Evolutionary conservation across 2,329 filamentous ascomycete genomes (phyloP).

Genomic region (Phialophora verrucosa): DNA sequence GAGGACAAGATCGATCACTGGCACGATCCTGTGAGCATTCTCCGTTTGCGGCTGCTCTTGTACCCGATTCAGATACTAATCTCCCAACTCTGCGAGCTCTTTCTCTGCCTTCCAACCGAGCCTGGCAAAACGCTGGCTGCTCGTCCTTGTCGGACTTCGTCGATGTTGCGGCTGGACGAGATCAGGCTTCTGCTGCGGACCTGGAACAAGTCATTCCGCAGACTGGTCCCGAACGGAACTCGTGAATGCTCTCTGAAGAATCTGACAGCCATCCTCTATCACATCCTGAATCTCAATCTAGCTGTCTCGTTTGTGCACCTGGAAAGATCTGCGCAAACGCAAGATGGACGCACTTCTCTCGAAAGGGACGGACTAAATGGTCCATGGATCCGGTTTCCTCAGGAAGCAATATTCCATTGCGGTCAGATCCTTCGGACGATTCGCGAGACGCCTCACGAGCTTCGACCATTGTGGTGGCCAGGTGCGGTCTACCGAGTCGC

Average conservation of each 20-base stretch:
- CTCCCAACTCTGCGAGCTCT: background rate
- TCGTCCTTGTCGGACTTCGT: background rate
- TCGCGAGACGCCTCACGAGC: slow-evolving; percentile 4
- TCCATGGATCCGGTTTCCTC: background rate
- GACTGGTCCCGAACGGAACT: background rate
- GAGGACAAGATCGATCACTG: slow-evolving; percentile 15
- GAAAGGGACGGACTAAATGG: background rate
- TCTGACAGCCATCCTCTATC: slow-evolving; percentile 10
- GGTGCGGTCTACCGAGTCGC: slow-evolving; percentile 17
- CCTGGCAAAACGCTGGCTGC: background rate
- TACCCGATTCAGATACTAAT: background rate
- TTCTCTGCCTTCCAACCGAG: background rate
- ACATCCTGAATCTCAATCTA: slow-evolving; percentile 18
- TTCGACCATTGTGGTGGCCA: slow-evolving; percentile 20
- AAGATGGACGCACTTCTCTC: slow-evolving; percentile 1
- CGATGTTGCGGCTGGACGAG: background rate
- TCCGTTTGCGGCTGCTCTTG: background rate
- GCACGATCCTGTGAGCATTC: background rate
- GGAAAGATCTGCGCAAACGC: background rate
- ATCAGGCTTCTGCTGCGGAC: slow-evolving; percentile 12
- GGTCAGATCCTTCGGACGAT: slow-evolving; percentile 12
- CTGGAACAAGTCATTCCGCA: background rate
- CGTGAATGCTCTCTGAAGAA: slow-evolving; percentile 6
- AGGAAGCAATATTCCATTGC: slow-evolving; percentile 20
- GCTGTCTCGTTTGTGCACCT: slow-evolving; percentile 11